Evolutionary conservation across 805 yeast genomes (phyloP), one percentile per base, ranked within the genome.

Genomic region (Kluyveromyces wickerhamii): DNA sequence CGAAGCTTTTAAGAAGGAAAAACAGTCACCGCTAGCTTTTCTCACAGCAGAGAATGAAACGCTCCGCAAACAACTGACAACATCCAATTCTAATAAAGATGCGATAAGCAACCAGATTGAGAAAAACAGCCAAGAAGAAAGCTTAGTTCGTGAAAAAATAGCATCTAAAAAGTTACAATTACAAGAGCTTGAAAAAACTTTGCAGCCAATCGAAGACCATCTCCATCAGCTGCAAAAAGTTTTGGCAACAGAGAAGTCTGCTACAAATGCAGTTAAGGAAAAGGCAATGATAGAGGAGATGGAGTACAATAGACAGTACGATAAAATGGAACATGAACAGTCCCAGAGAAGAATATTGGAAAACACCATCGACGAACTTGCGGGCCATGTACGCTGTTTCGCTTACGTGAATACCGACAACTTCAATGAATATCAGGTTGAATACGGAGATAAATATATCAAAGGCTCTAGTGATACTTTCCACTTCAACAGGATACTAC

Each of bases 281-380:
- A 34, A 49, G n/a, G 51, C 54, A 1, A 39, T 48, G 4, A 29
- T 31, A 0, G 43, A 50, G 10, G 49, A 49, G 24, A 19, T 18
- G 2, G 27, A 27, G 1, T 60, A 59, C 38, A 38, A 52, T 21
- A 44, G 39, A 4, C 39, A 58, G 6, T 38, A 40, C 13, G 46
- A 40, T 3, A 66, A 63, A 39, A 40, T 59, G 24, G 52, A 55
- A 13, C 57, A 54, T 21, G 69, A 66, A 41, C 56, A 54, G 21
- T 47, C 44, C 4, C 59, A 66, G 20, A 57, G 69, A 37, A 59
- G 69, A 42, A 57, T 62, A 7, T 49, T 74, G 25, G 77, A 74
- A 48, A 71, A 72, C 43, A 61, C 72, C 1, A 73, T 74, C 12
- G 63, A 62, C 34, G 67, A 65, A 35, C 34, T 56, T 17, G 41